Percentiles rank a stretch among this genome's conserved stretches.
phyloP scores from a whole-genome alignment of 257 asterid species.

The Ballota nigra region DNA sequence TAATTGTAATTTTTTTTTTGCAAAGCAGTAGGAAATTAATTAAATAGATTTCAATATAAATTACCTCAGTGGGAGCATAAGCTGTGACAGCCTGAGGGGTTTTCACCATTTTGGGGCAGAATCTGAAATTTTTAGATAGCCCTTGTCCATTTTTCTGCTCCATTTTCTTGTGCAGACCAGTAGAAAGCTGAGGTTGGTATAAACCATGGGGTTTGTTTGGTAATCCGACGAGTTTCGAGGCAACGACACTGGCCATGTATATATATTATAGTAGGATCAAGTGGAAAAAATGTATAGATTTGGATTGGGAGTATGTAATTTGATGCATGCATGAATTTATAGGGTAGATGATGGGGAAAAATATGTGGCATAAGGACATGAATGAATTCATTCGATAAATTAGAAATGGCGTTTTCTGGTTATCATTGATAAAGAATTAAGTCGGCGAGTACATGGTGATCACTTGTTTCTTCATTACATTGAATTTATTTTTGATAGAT shows the following conservation, averaged over 20 bases:
- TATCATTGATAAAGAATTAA: neutral
- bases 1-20: neutral
- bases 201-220: conserved; percentile 17
- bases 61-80: conserved; percentile 33
- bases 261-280: neutral
- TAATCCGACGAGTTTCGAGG: conserved; percentile 19
- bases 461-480: neutral
- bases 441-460: neutral
- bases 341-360: neutral
- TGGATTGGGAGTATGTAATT: neutral
- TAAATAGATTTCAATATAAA: neutral
- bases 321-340: conserved; percentile 8
- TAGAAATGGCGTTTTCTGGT: neutral
- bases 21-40: neutral
- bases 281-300: neutral
- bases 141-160: conserved; percentile 11
- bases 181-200: neutral
- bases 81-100: conserved; percentile 26
- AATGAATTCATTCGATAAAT: neutral
- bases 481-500: neutral
- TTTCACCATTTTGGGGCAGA: neutral
- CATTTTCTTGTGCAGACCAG: neutral
- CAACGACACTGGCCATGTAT: conserved; percentile 24
- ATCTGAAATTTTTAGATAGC: neutral
- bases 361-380: neutral